Base-by-base conservation (phyloP, 2,329 filamentous ascomycete genomes). In the Scedosporium dehoogii region DNA sequence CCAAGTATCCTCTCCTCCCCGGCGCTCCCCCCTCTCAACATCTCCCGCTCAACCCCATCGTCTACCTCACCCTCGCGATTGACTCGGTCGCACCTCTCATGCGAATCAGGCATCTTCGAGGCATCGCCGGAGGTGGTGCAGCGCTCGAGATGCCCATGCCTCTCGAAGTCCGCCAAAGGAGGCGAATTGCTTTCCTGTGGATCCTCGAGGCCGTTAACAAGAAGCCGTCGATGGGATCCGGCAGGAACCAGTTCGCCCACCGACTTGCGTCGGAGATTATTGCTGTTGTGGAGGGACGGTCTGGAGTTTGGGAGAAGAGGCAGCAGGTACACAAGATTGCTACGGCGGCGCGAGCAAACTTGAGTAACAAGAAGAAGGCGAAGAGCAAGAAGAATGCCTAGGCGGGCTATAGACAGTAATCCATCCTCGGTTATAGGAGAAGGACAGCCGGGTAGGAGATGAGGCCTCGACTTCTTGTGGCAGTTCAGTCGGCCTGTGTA, bases 71-170 rank as follows among this genome's bases (percentile, higher is more conserved):
- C 12, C 82, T 96, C 38, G 92, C 92, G 38, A 87, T 99, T 70
- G 94, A 99, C 80, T 96, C 91, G 9, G 88, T 99, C 25, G 91
- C 92, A 1, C 94, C 94, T 9, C 82, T 99, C 16, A 79, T 99
- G 70, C 88, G 89, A 67, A 87, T 99, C 70, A 85, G 86, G 62
- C 83, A 83, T 65, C 83, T 91, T 69, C 85, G 85, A 70, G 92
- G 91, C 67, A 84, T 89, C 42, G 90, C 89, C 1, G 93, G 93
- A 75, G 94, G 94, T 78, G 94, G 94, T 74, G 83, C 85, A 42
- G 84, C 91, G 12, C 82, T 97, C 63, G 91, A 93, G 62, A 82
- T 97, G 42, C 94, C 94, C 0, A 80, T 87, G 23, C 93, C 94
- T 1, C 79, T 97, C 21, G 79, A 81, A 1, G 76, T 88, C 66